Evolutionary conservation across 2,329 filamentous ascomycete species (phyloP).

Genomic region (Xenoacremonium recifei): DNA sequence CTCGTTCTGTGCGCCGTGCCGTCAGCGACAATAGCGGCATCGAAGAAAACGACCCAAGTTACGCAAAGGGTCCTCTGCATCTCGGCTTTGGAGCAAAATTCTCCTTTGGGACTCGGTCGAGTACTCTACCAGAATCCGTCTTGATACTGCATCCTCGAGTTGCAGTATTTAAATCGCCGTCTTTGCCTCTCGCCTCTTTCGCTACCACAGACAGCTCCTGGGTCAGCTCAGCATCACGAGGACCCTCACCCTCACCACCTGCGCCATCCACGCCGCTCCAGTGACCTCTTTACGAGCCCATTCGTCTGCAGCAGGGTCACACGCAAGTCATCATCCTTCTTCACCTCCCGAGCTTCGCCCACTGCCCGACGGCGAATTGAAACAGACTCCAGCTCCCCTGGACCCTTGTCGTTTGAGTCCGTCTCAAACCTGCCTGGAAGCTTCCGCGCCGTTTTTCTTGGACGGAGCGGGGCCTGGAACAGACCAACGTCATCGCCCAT

Average conservation of each 20-base stretch:
- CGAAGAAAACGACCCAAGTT: too few species aligned
- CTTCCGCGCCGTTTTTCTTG: constrained; percentile 18
- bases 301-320: constrained; percentile 23
- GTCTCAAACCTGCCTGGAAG: constrained; percentile 1
- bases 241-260: not conserved
- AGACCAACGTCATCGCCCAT: constrained; percentile 26
- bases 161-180: not conserved
- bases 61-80: too few species aligned
- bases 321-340: constrained; percentile 7
- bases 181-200: not conserved
- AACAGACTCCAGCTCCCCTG: not conserved
- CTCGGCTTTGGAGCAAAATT: not conserved
- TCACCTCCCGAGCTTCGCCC: not conserved
- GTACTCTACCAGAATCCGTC: not conserved
- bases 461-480: constrained; percentile 19
- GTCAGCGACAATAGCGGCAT: too few species aligned
- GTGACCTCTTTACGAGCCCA: constrained; percentile 6
- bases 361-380: not conserved
- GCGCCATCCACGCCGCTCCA: not conserved
- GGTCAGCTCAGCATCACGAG: not conserved
- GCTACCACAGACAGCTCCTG: not conserved
- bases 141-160: not conserved
- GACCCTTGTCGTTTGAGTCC: not conserved
- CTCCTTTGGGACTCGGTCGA: not conserved
- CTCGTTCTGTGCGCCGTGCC: too few species aligned